These are phyloP conservation scores for Quambalaria eucalypti DNA, from an alignment of 1,284 basidiomycete genomes.

Conservation along the genomic window DNA sequence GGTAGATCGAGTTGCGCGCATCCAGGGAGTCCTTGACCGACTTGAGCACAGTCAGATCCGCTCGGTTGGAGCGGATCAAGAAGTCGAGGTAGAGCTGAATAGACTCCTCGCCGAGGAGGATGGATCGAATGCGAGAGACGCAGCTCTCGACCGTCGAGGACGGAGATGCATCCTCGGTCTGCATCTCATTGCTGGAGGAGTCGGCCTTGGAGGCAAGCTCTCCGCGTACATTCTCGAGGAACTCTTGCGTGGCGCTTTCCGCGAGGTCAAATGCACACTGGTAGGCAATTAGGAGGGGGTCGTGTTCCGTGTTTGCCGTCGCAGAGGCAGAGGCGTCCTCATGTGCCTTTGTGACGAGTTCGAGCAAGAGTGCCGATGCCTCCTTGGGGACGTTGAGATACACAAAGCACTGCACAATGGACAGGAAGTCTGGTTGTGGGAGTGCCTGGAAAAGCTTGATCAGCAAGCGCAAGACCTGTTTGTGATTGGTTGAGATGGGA, in stretches of 20 bases:
- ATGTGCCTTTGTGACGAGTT: slow-evolving; percentile 35
- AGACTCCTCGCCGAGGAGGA: slow-evolving; percentile 42
- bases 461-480: slow-evolving; percentile 40
- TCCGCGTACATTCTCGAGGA: slow-evolving; percentile 37
- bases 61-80: slow-evolving; percentile 40
- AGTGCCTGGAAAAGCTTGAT: slow-evolving; percentile 44
- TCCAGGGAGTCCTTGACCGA: slow-evolving; percentile 43
- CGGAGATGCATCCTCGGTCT: slow-evolving; percentile 1
- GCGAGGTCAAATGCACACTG: slow-evolving; percentile 46
- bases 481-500: no score
- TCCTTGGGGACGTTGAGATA: slow-evolving; percentile 40
- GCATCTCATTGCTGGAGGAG: slow-evolving; percentile 1
- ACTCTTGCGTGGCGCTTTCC: slow-evolving; percentile 47
- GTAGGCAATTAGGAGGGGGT: slow-evolving; percentile 41
- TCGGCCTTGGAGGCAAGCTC: slow-evolving; percentile 19
- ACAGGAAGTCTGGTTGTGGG: slow-evolving; percentile 41
- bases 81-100: slow-evolving; percentile 46
- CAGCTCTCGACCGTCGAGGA: slow-evolving; percentile 19
- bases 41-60: slow-evolving; percentile 44
- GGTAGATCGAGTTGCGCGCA: slow-evolving; percentile 45
- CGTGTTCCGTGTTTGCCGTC: slow-evolving; percentile 30
- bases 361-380: slow-evolving; percentile 33
- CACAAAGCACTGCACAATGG: slow-evolving; percentile 46
- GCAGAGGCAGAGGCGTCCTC: slow-evolving; percentile 24
- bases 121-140: slow-evolving; percentile 30